A percentile compares a stretch with the other conserved stretches of the same genome.
These are phyloP conservation scores for Pyrrhoderma lamaoense DNA, from an alignment of 1,284 basidiomycete genomes.

Conservation along the genomic window DNA sequence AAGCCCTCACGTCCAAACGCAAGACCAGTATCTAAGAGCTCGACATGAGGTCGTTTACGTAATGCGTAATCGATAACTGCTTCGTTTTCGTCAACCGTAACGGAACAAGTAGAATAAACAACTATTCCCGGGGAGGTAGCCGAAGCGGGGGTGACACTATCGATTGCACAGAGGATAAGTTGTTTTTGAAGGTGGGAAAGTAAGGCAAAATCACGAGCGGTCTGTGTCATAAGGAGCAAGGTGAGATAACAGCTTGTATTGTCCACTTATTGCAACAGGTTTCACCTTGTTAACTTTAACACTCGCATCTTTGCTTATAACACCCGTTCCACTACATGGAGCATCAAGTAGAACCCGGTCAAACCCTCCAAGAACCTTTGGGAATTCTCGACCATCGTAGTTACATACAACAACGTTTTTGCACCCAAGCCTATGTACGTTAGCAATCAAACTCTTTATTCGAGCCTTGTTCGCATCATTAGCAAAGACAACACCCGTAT, in stretches of 20 bases:
- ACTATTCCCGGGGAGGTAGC: constrained; percentile 83
- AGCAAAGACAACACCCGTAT: constrained; percentile 96
- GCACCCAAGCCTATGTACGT: constrained; percentile 95
- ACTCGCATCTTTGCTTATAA: constrained; percentile 95
- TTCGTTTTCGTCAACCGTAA: constrained; percentile 98
- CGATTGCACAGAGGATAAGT: constrained; percentile 95
- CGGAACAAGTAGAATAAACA: constrained; percentile 98
- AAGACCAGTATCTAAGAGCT: constrained; percentile 89
- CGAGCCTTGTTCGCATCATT: constrained; percentile 95
- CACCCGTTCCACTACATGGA: constrained; percentile 96
- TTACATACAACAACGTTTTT: constrained; percentile 98
- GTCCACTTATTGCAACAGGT: constrained; percentile 11
- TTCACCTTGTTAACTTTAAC: constrained; percentile 97
- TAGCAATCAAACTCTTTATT: constrained; percentile 94
- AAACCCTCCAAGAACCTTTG: constrained; percentile 99
- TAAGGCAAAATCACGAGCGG: constrained; percentile 90
- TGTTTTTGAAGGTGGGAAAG: constrained; percentile 98
- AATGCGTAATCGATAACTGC: constrained; percentile 98
- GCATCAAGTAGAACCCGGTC: constrained; percentile 95
- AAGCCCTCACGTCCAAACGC: constrained; percentile 93
- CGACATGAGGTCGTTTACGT: constrained; percentile 91
- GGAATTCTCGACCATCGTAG: constrained; percentile 97
- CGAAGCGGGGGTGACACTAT: constrained; percentile 86
- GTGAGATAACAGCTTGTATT: not conserved
- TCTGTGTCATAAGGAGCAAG: constrained; percentile 41